Base-by-base conservation (phyloP, 495 filamentous ascomycete genomes). In the Saxophila tyrrhenica region DNA sequence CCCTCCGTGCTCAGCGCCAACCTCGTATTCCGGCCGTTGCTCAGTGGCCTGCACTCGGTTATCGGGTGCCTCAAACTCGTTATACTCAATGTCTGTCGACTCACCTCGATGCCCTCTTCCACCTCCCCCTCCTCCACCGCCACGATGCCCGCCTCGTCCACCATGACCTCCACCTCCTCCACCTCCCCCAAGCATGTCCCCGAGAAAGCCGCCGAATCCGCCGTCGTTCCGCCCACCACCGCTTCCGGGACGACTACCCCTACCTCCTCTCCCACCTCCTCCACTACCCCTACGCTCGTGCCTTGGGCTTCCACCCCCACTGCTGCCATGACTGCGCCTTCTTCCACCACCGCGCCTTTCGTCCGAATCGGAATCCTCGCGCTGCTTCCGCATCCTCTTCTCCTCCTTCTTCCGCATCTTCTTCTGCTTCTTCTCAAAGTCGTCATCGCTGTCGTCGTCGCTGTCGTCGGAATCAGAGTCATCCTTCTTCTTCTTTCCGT, bases 21-120 rank as follows among this genome's bases (percentile, higher is more conserved):
- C 5, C 3, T 42, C 53, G 25, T 41, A 52, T 11, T 25, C 17
- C n/a, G 7, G 8, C 48, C 13, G 19, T 39, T 21, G 25, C n/a
- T 41, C 35, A 21, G 11, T 25, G 44, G 3, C 60, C 77, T 75
- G 46, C 45, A n/a, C 45, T 9, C 45, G 23, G 24, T 25, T 10
- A 76, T 50, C 9, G 77, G 60, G 53, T 75, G 74, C 47, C 72
- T 63, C 5, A 70, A 68, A 57, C 65, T 67, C 60, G 64, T 20
- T 20, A 25, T 17, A 8, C 65, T 17, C 23, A 44, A 21, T n/a
- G 16, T 44, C 24, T 25, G 5, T 29, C 63, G 67, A 5, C 52
- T 44, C 41, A 44, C 41, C 41, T 44, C 41, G 41, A 44, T 44
- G 41, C 41, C 41, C 41, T 17, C 41, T 21, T 8, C 41, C 16